phyloP scores from a whole-genome alignment of 306 rosid species.

The Glycyrrhiza uralensis region DNA sequence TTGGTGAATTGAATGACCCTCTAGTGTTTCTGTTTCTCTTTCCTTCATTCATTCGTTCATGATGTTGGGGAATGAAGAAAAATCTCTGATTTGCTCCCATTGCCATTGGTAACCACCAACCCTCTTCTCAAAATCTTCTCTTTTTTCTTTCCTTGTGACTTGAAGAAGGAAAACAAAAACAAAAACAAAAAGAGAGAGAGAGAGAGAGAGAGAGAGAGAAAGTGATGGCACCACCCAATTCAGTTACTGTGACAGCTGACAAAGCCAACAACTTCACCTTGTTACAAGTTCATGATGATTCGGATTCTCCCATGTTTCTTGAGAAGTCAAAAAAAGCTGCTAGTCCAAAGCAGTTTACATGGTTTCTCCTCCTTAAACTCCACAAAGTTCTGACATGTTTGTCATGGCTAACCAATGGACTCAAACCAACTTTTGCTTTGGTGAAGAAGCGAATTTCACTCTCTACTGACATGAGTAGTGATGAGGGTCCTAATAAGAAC shows the following conservation, averaged over 20 bases:
- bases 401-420: conserved; percentile 65
- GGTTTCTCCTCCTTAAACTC: conserved; percentile 84
- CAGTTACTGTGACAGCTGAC: conserved; percentile 56
- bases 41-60: not conserved
- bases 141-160: not conserved
- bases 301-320: conserved; percentile 50
- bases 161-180: not conserved
- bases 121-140: not conserved
- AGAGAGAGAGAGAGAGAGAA: not conserved
- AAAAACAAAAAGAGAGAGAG: not conserved
- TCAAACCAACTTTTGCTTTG: conserved; percentile 37
- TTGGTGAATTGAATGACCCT: not conserved
- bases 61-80: conserved; percentile 5
- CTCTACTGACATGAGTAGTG: conserved; percentile 50
- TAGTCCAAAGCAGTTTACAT: conserved; percentile 76
- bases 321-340: conserved; percentile 69
- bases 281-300: conserved; percentile 46
- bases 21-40: conserved; percentile 1
- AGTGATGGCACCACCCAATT: conserved; percentile 75
- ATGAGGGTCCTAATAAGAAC: conserved; percentile 54
- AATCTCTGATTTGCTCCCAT: conserved; percentile 15
- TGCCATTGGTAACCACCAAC: not conserved
- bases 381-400: conserved; percentile 60
- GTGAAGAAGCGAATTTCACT: conserved; percentile 67
- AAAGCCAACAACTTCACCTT: conserved; percentile 46